Base-by-base conservation (phyloP, 352 stramenopile genomes). In the Blastocystis sp. region DNA sequence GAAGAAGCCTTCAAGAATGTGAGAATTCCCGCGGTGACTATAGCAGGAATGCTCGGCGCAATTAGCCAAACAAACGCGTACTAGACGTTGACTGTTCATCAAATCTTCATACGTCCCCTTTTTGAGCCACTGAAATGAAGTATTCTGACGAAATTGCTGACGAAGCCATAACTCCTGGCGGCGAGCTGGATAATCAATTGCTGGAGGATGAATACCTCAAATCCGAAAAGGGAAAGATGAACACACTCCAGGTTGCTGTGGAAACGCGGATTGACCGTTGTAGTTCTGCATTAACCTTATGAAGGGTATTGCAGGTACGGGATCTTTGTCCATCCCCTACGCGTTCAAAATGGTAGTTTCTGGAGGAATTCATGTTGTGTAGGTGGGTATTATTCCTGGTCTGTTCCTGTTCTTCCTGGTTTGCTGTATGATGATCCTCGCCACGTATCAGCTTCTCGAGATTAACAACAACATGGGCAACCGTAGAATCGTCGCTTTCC, bases 271-370 rank as follows among this genome's bases (percentile, higher is more conserved):
- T 45, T 81, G 28, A 45, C 43, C 28, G 43, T n/a, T 48, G 54
- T 81, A 81, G 71, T 81, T 81, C 28, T 81, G 71, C 42, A 21
- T 81, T 14, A 81, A 81, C 48, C 71, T 81, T 65, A 81, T 81
- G 71, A 81, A 81, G 52, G 71, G 71, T 81, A 81, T 81, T 81
- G 71, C 71, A 64, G 71, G 71, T 42, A 81, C 71, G 9, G 71
- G 71, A 81, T 81, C 71, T 21, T n/a, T 81, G 17, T 21, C 71
- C 21, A 60, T 81, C 48, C 71, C 71, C 17, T 63, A 81, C 66
- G 71, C 71, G 34, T 81, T 81, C 52, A 66, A 45, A 66, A 81
- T 48, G 66, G 71, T 81, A 38, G 45, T 81, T 64, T 42, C 4
- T 64, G 19, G 6, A 38, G 6, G 52, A 2, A 60, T 10, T 65